Conservation (phyloP, 2,329 filamentous ascomycete species). For the Fusarium napiforme region DNA sequence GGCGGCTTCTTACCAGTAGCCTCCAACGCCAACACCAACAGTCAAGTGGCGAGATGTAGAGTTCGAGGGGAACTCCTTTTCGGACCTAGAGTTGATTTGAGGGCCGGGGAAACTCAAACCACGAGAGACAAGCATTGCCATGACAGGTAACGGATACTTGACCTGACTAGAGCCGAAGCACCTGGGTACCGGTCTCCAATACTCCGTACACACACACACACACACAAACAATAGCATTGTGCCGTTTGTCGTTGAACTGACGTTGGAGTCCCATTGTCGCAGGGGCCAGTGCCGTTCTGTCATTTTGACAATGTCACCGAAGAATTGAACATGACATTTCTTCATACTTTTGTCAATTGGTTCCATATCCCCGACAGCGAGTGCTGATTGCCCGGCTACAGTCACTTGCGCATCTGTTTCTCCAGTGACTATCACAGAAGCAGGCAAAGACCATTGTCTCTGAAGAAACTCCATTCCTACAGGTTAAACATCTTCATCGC, state of each 20-base stretch:
- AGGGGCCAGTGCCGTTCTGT: not conserved
- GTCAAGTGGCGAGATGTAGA: constrained; percentile 3
- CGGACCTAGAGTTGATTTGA: not conserved
- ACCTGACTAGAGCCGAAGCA: not conserved
- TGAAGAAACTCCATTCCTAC: constrained; percentile 24
- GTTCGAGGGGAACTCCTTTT: constrained; percentile 19
- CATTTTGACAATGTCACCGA: constrained; percentile 6
- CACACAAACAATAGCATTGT: not conserved
- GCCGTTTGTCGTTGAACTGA: constrained; percentile 4
- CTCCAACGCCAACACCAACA: not conserved
- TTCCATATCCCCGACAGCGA: not conserved
- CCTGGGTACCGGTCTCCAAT: constrained; percentile 15
- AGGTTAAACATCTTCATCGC: not conserved
- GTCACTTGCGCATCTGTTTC: not conserved
- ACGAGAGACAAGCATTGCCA: constrained; percentile 1
- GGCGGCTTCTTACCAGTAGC: not conserved
- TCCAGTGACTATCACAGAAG: not conserved
- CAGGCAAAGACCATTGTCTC: not conserved
- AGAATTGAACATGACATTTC: not conserved
- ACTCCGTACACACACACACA: constrained; percentile 3
- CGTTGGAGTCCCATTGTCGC: constrained; percentile 13
- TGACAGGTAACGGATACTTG: constrained; percentile 14
- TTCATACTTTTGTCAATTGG: not conserved
- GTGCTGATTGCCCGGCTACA: constrained; percentile 7
- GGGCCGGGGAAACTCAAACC: constrained; percentile 14